These are phyloP conservation scores for Pythium biforme DNA, from an alignment of 352 stramenopile genomes.

Conservation along the genomic window DNA sequence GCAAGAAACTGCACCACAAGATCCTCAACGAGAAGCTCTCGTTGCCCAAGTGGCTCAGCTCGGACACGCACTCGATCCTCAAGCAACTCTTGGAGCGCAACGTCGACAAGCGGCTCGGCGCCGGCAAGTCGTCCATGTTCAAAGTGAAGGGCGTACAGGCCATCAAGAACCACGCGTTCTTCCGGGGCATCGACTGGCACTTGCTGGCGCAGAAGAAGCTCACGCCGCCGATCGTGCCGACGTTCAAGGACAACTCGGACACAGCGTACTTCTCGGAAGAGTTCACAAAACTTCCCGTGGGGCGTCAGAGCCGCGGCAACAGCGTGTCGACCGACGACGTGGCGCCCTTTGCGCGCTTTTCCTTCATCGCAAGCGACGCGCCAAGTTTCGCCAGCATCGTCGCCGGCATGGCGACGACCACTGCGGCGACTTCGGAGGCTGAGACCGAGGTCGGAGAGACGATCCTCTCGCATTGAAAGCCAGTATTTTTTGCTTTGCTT, in stretches of 20 bases:
- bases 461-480: constrained; percentile 3
- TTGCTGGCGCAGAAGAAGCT: constrained; percentile 91
- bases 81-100: constrained; percentile 97
- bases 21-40: constrained; percentile 84
- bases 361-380: constrained; percentile 63
- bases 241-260: constrained; percentile 86
- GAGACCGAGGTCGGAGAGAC: not conserved
- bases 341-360: constrained; percentile 75
- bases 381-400: constrained; percentile 58
- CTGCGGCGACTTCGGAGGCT: not conserved
- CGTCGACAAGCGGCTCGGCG: constrained; percentile 92
- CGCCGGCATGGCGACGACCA: not conserved
- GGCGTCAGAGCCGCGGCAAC: constrained; percentile 48
- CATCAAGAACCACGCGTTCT: constrained; percentile 96
- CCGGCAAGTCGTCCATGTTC: constrained; percentile 96
- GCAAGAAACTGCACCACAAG: constrained; percentile 86
- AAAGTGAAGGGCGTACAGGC: constrained; percentile 95
- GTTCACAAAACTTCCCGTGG: constrained; percentile 75
- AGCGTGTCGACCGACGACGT: constrained; percentile 32
- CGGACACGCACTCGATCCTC: constrained; percentile 92
- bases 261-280: constrained; percentile 94
- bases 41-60: constrained; percentile 77
- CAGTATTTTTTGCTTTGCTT: constrained; percentile 9
- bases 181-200: constrained; percentile 93
- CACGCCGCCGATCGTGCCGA: constrained; percentile 87